Evolutionary conservation across 2,329 filamentous ascomycete genomes (phyloP), one percentile per base, ranked within the genome.

Genomic region (Colletotrichum costaricense): DNA sequence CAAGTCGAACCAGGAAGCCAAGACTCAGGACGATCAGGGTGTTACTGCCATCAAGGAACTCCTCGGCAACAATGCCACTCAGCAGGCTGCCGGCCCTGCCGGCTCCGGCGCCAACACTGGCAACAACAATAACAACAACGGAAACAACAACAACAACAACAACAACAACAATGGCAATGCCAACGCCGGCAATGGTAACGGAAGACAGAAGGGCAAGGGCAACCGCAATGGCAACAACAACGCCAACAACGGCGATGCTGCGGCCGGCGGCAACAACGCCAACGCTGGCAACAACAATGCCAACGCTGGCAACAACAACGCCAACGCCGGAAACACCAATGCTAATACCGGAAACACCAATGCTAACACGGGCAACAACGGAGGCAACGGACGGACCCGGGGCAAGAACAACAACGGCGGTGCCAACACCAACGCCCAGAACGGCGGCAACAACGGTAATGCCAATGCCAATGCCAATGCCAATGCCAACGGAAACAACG

Each of bases 1-100:
- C 8, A 75, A 80, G 2, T 86, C 85, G 2, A 88, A 87, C 75
- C 77, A 83, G 30, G 84, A 84, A 35, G 84, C 82, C 24, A 66
- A 76, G 2, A 75, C 78, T 0, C 77, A 75, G 60, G 79, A 76
- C 2, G 70, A 71, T 7, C 80, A 82, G 77, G 81, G 82, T 69
- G 74, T 78, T 4, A 83, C 84, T 5, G 84, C 83, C 14, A 84
- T 85, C 59, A 81, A 84, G 76, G 81, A 81, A 71, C 78, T 84
- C 59, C 77, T 84, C 14, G 76, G 77, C 22, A 78, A 79, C 49
- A 70, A 76, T 3, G 69, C 82, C 33, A 80, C 84, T 19, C 74
- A 76, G 2, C 75, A 83, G 76, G 85, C 84, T 2, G 80, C 80
- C 8, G 72, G 69, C 19, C 60, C 72, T 8, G 70, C 70, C 16